Percentiles rank a stretch among this genome's conserved stretches.
Evolutionary conservation across 176 grass and related monocot species (phyloP).

Genomic region (Avena atlantica): DNA sequence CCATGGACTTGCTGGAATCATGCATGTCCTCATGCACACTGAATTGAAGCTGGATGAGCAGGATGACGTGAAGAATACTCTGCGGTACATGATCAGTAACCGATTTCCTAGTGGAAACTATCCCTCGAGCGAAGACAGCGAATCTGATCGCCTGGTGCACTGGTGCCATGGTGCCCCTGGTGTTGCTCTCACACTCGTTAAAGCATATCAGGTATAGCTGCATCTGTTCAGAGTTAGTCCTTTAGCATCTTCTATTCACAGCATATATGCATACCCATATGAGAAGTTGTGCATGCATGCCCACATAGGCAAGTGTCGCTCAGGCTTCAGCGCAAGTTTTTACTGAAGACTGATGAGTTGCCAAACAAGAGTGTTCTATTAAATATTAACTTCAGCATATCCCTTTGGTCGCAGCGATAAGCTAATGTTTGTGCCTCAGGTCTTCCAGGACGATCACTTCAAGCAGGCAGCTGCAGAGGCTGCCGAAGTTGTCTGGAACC

Average conservation of each 20-base stretch:
- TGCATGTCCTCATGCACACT: conserved; percentile 81
- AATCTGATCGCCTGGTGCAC: conserved; percentile 69
- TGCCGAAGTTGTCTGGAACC: conserved; percentile 85
- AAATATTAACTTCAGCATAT: not conserved
- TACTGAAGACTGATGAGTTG: too few species aligned
- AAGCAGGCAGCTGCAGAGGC: conserved; percentile 66
- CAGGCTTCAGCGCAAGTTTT: not conserved
- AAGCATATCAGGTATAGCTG: conserved; percentile 70
- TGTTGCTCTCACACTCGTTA: conserved; percentile 75
- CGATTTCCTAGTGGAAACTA: conserved; percentile 79
- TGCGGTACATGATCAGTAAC: conserved; percentile 84
- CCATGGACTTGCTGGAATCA: conserved; percentile 89
- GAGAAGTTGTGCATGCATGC: not conserved
- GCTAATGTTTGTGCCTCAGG: conserved; percentile 53
- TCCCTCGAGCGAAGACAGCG: conserved; percentile 66
- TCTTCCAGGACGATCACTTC: conserved; percentile 83
- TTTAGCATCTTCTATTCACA: not conserved
- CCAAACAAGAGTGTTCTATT: too few species aligned
- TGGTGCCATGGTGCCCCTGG: conserved; percentile 97
- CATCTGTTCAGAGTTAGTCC: not conserved
- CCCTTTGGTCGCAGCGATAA: not conserved
- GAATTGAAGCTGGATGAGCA: conserved; percentile 60
- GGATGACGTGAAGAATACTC: conserved; percentile 77
- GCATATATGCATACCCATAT: not conserved
- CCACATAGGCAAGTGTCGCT: not conserved